Percentiles rank a stretch among this genome's conserved stretches.
Conservation (phyloP, 345 rosid genomes). For the Heritiera littoralis region DNA sequence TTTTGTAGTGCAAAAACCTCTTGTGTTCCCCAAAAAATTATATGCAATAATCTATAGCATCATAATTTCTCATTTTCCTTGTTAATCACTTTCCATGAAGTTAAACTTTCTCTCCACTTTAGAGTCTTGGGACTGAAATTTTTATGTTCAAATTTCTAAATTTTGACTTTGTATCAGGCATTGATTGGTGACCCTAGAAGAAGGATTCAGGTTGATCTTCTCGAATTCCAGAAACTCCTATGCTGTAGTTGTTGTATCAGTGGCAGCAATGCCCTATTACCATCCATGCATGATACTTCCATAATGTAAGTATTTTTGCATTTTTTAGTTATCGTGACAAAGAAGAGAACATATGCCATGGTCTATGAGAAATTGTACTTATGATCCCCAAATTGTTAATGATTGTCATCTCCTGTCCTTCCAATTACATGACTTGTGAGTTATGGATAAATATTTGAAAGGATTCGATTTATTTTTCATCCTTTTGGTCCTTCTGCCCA, state of each 20-base stretch:
- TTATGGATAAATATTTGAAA: neutral
- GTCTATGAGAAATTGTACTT: neutral
- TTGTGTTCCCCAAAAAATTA: neutral
- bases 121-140: conserved; percentile 2
- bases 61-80: neutral
- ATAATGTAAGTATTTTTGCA: conserved; percentile 62
- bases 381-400: neutral
- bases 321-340: conserved; percentile 10
- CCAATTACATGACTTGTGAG: neutral
- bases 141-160: neutral
- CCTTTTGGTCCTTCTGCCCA: neutral
- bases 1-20: neutral
- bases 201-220: conserved; percentile 84
- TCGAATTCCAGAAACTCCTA: conserved; percentile 62
- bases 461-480: neutral
- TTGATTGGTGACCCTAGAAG: conserved; percentile 88
- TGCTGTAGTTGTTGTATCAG: conserved; percentile 71
- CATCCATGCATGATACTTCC: conserved; percentile 86
- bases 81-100: neutral
- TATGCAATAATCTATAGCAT: neutral
- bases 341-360: neutral
- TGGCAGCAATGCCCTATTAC: conserved; percentile 40
- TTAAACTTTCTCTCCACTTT: conserved; percentile 9
- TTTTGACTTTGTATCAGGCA: conserved; percentile 46
- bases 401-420: neutral